A percentile compares a stretch with the other conserved stretches of the same genome.
phyloP scores from a whole-genome alignment of 495 filamentous ascomycete genomes.

The Bathelium albidoporum region DNA sequence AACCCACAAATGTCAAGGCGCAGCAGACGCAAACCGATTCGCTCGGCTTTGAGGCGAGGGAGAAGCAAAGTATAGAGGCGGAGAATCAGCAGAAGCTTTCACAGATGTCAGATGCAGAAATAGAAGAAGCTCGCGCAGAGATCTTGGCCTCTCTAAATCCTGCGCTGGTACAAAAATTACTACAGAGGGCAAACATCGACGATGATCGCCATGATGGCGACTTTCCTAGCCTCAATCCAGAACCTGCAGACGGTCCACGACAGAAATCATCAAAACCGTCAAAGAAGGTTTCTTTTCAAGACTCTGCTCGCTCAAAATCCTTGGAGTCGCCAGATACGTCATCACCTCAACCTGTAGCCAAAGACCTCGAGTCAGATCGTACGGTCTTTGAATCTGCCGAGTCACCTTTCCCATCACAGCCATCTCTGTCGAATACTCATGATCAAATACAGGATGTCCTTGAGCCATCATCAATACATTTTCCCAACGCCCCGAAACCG shows the following conservation, averaged over 20 bases:
- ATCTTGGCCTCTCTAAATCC: slow-evolving; percentile 60
- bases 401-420: neutral
- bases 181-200: slow-evolving; percentile 71
- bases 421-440: neutral
- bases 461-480: slow-evolving; percentile 15
- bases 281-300: slow-evolving; percentile 25
- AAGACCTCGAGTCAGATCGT: neutral
- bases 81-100: slow-evolving; percentile 69
- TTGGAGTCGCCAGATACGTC: neutral
- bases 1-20: neutral
- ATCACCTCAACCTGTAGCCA: neutral
- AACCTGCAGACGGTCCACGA: slow-evolving; percentile 7
- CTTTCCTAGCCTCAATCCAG: neutral
- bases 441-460: neutral
- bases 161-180: slow-evolving; percentile 59
- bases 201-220: slow-evolving; percentile 37
- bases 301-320: neutral
- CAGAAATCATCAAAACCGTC: neutral
- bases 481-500: slow-evolving; percentile 15
- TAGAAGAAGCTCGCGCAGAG: slow-evolving; percentile 65
- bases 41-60: slow-evolving; percentile 34
- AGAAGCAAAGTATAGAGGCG: slow-evolving; percentile 61
- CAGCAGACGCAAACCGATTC: neutral
- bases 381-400: neutral
- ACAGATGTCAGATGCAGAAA: slow-evolving; percentile 71